Evolutionary conservation across 768 basidiomycete species (phyloP).

Genomic region (Mycena floridula): DNA sequence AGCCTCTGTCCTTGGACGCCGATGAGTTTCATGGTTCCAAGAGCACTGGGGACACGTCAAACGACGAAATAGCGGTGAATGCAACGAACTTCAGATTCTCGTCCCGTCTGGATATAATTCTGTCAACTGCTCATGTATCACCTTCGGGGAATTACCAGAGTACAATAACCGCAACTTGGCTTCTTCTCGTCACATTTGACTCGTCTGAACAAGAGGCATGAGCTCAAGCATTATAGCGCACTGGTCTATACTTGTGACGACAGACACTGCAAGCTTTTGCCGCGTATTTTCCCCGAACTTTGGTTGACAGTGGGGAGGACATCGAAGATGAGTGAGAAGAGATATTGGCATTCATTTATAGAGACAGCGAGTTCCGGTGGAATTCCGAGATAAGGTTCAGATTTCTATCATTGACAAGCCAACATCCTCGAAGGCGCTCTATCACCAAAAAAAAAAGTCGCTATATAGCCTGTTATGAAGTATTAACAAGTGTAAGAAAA

Average conservation of each 20-base stretch:
- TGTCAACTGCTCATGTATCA: constrained; percentile 23
- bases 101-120: not conserved
- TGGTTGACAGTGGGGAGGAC: constrained; percentile 1
- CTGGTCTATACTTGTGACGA: constrained; percentile 37
- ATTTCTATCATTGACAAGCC: too few species aligned
- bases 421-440: too few species aligned
- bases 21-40: constrained; percentile 35
- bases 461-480: constrained; percentile 1
- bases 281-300: constrained; percentile 31
- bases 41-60: constrained; percentile 39
- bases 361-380: not conserved
- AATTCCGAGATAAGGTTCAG: not conserved
- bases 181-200: constrained; percentile 40
- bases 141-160: constrained; percentile 24
- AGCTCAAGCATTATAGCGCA: too few species aligned
- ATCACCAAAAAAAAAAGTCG: too few species aligned
- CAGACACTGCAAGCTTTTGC: constrained; percentile 32
- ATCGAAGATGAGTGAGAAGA: not conserved
- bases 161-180: constrained; percentile 37
- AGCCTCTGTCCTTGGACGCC: constrained; percentile 37
- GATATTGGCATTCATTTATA: not conserved
- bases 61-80: too few species aligned
- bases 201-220: constrained; percentile 28
- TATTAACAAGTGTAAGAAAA: not conserved
- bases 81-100: too few species aligned